A percentile compares a stretch with the other conserved stretches of the same genome.
phyloP scores from a whole-genome alignment of 139 green algal species.

The Spirogloea muscicola region DNA sequence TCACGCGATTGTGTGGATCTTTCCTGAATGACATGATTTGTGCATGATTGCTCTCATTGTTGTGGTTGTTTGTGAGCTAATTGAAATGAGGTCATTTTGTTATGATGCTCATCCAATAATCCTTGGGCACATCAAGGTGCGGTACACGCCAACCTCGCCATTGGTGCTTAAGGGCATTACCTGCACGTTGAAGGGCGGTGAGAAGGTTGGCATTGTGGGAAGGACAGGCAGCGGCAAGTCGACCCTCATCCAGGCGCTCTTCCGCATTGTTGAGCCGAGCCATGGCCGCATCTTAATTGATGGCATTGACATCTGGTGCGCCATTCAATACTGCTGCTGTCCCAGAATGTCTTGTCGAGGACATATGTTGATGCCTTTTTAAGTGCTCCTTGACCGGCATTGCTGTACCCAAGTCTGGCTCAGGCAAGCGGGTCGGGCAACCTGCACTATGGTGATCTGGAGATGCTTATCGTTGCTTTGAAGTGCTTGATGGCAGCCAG shows the following conservation, averaged over 20 bases:
- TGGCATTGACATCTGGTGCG: constrained; percentile 72
- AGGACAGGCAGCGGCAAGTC: constrained; percentile 67
- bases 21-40: background rate
- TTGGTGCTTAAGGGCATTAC: constrained; percentile 60
- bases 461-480: too few relatives aligned
- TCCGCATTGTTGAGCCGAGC: constrained; percentile 58
- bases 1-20: background rate
- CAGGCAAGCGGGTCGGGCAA: too few relatives aligned
- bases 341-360: too few relatives aligned
- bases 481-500: constrained; percentile 73
- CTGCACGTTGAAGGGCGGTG: constrained; percentile 45
- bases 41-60: constrained; percentile 1
- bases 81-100: background rate
- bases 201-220: constrained; percentile 66
- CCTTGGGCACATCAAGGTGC: constrained; percentile 61
- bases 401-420: too few relatives aligned
- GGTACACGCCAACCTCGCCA: constrained; percentile 70
- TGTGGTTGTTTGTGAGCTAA: background rate
- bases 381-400: too few relatives aligned
- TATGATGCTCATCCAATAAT: too few relatives aligned
- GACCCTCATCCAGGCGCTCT: constrained; percentile 63
- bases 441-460: too few relatives aligned
- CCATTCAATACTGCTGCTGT: too few relatives aligned
- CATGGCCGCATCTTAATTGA: constrained; percentile 78
- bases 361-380: too few relatives aligned